phyloP scores from a whole-genome alignment of 2,329 filamentous ascomycete species.

The Teratosphaeriaceae sp. region DNA sequence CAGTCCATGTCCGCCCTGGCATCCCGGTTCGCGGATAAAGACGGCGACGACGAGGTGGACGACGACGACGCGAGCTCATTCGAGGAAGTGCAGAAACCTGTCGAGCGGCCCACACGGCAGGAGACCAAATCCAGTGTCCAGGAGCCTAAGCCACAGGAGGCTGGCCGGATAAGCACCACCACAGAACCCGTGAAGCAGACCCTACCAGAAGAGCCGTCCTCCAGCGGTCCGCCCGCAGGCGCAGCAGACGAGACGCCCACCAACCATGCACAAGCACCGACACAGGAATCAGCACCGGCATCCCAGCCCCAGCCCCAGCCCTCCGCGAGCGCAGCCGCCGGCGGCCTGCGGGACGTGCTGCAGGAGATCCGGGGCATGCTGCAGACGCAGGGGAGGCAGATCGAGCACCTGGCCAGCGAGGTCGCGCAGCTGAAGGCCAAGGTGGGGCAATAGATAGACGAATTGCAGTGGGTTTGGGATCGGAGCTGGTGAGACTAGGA shows the following conservation, averaged over 20 bases:
- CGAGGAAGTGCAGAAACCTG: constrained; percentile 73
- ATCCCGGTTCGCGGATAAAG: constrained; percentile 75
- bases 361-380: constrained; percentile 72
- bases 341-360: constrained; percentile 58
- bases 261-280: constrained; percentile 5
- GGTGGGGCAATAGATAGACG: constrained; percentile 17
- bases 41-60: constrained; percentile 50
- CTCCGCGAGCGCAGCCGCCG: constrained; percentile 38
- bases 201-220: neutral
- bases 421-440: constrained; percentile 74
- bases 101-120: constrained; percentile 48
- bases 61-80: constrained; percentile 66
- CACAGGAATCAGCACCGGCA: constrained; percentile 7
- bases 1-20: constrained; percentile 79
- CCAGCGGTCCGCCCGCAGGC: neutral
- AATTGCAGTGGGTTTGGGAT: too few species aligned
- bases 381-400: constrained; percentile 68
- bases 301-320: constrained; percentile 18
- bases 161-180: neutral
- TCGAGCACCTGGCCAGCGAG: constrained; percentile 70
- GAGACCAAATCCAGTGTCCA: constrained; percentile 13
- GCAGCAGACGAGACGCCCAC: neutral
- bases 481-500: too few species aligned
- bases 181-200: neutral
- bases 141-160: constrained; percentile 1